These are phyloP conservation scores for Flaveria linearis DNA, from an alignment of 129 eudicot genomes.

Conservation along the genomic window DNA sequence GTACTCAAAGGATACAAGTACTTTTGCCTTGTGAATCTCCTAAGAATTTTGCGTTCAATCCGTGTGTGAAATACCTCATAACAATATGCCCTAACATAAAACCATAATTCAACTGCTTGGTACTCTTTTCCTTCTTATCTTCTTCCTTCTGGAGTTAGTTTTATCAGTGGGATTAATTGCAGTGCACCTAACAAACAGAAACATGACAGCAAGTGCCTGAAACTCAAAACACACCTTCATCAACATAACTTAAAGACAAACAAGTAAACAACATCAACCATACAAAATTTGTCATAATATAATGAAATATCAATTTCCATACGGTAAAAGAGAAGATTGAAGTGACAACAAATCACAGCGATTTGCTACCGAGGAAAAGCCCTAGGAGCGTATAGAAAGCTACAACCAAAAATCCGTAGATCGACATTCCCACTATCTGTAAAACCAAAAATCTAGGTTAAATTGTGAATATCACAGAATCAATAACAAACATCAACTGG, in stretches of 20 bases:
- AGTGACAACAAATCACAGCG: slow-evolving; percentile 54
- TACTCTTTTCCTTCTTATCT: slow-evolving; percentile 25
- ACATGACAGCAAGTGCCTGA: slow-evolving; percentile 72
- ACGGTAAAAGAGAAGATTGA: slow-evolving; percentile 65
- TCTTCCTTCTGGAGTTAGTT: slow-evolving; percentile 52
- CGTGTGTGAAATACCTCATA: slow-evolving; percentile 58
- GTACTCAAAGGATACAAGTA: slow-evolving; percentile 74
- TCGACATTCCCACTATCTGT: slow-evolving; percentile 84
- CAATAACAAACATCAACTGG: not conserved
- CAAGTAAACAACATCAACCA: not conserved
- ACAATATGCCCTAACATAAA: slow-evolving; percentile 53
- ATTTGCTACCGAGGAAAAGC: slow-evolving; percentile 62
- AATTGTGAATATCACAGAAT: not conserved
- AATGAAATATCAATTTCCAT: not conserved
- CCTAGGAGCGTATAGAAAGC: slow-evolving; percentile 77
- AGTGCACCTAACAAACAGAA: slow-evolving; percentile 74
- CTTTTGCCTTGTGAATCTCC: slow-evolving; percentile 69
- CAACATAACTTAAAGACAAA: not conserved
- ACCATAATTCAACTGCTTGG: slow-evolving; percentile 61
- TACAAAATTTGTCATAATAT: not conserved
- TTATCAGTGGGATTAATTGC: slow-evolving; percentile 73
- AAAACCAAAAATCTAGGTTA: not conserved
- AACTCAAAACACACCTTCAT: slow-evolving; percentile 19
- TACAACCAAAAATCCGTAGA: slow-evolving; percentile 63
- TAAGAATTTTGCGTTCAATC: slow-evolving; percentile 73